Percentiles rank a stretch among this genome's conserved stretches.
Conservation (phyloP, 306 rosid genomes). For the Cucurbita maxima region DNA sequence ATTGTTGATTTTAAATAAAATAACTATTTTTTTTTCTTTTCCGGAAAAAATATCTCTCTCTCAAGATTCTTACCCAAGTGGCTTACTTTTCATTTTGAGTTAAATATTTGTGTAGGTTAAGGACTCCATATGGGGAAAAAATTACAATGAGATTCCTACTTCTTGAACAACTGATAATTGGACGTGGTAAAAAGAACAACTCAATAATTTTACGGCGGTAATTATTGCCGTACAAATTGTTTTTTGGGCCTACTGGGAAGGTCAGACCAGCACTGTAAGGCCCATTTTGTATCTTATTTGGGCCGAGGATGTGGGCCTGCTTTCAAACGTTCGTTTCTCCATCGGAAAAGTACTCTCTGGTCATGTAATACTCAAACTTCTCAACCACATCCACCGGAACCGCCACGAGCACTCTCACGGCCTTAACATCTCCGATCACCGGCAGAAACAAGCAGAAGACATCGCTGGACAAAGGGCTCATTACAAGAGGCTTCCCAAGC, state of each 20-base stretch:
- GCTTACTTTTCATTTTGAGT: background rate
- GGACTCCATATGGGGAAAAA: background rate
- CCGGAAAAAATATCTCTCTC: background rate
- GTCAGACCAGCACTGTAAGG: background rate
- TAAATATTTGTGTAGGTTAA: background rate
- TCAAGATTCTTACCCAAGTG: background rate
- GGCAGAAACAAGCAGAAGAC: conserved; percentile 73
- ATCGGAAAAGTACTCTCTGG: background rate
- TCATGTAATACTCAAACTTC: conserved; percentile 38
- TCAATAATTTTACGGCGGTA: background rate
- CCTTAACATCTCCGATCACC: conserved; percentile 27
- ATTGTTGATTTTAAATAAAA: background rate
- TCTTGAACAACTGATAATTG: background rate
- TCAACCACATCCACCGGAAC: conserved; percentile 40
- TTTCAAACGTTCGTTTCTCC: background rate
- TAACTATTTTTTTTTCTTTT: background rate
- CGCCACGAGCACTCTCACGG: conserved; percentile 56
- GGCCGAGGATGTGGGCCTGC: background rate
- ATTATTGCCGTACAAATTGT: background rate
- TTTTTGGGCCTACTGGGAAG: background rate
- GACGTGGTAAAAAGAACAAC: background rate
- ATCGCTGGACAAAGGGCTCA: conserved; percentile 58
- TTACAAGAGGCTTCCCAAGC: conserved; percentile 42
- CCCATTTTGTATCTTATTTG: background rate
- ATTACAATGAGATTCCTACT: background rate